phyloP scores from a whole-genome alignment of 768 basidiomycete species.

The Artomyces pyxidatus region DNA sequence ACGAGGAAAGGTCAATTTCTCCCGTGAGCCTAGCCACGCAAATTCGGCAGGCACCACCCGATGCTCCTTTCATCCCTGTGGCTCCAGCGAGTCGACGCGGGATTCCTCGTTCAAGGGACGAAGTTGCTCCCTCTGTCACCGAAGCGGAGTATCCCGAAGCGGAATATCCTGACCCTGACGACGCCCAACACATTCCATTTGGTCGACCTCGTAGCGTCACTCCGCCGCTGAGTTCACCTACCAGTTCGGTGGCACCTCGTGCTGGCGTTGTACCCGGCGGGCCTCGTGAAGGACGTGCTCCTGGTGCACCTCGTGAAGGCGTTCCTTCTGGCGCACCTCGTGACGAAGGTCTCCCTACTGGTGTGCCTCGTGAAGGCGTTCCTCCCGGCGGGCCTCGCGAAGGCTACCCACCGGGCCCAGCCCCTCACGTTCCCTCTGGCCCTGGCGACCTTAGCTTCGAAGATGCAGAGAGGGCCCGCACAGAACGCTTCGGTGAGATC shows the following conservation, averaged over 20 bases:
- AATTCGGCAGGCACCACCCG: not conserved
- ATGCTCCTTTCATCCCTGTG: not conserved
- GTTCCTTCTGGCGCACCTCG: not conserved
- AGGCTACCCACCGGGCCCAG: not conserved
- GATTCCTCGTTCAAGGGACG: no score
- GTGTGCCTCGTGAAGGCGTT: not conserved
- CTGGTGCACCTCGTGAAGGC: not conserved
- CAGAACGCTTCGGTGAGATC: conserved; percentile 49
- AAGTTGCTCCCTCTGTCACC: no score
- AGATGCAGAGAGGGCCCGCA: conserved; percentile 37
- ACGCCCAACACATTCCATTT: no score
- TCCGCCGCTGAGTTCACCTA: no score
- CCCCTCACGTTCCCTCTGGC: conserved; percentile 12
- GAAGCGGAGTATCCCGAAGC: no score
- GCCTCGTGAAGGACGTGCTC: no score
- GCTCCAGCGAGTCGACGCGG: no score
- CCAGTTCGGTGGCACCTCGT: no score
- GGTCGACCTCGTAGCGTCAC: no score
- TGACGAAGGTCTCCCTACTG: not conserved
- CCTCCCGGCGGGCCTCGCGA: not conserved
- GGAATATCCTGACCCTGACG: not conserved
- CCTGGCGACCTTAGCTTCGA: conserved; percentile 29
- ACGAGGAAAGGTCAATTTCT: no score
- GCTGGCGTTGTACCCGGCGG: no score
- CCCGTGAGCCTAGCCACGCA: not conserved